Evolutionary conservation across 2,329 filamentous ascomycete genomes (phyloP).

Genomic region (Paraphaeosphaeria minitans): DNA sequence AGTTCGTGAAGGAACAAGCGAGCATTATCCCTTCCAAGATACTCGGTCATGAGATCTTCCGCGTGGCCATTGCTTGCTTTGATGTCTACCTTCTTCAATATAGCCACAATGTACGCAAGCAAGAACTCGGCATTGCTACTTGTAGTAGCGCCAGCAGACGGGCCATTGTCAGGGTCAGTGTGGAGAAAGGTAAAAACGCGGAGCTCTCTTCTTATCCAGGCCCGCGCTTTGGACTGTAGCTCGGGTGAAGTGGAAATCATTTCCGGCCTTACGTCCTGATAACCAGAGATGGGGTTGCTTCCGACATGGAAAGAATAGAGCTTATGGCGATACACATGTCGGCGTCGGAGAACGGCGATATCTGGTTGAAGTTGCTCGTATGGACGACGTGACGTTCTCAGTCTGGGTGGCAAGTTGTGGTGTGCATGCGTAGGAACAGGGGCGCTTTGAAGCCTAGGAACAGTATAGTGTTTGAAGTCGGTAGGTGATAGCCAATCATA

Average conservation of each 20-base stretch:
- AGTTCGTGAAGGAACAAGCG: constrained; percentile 84
- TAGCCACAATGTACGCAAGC: constrained; percentile 82
- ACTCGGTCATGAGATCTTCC: constrained; percentile 78
- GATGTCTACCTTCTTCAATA: constrained; percentile 81
- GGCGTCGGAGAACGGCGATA: constrained; percentile 63
- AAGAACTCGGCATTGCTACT: constrained; percentile 80
- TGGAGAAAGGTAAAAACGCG: constrained; percentile 79
- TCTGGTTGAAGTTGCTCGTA: constrained; percentile 42
- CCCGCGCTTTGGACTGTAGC: constrained; percentile 75
- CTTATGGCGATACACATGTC: constrained; percentile 72
- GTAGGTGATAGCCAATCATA: constrained; percentile 64
- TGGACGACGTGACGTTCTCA: constrained; percentile 21
- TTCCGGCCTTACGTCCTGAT: constrained; percentile 72
- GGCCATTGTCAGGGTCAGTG: constrained; percentile 36
- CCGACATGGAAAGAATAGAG: constrained; percentile 83
- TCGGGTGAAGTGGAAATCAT: constrained; percentile 67
- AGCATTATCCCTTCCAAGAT: constrained; percentile 75
- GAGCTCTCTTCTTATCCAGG: constrained; percentile 83
- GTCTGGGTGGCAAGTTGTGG: constrained; percentile 25
- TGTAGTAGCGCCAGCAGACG: constrained; percentile 28
- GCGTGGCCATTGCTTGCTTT: constrained; percentile 79
- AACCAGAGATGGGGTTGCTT: constrained; percentile 76
- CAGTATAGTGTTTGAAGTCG: constrained; percentile 63
- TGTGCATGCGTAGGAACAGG: constrained; percentile 12
- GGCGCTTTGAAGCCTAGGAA: constrained; percentile 46